Evolutionary conservation across 2,329 filamentous ascomycete species (phyloP).

Genomic region (Fusarium illudens): DNA sequence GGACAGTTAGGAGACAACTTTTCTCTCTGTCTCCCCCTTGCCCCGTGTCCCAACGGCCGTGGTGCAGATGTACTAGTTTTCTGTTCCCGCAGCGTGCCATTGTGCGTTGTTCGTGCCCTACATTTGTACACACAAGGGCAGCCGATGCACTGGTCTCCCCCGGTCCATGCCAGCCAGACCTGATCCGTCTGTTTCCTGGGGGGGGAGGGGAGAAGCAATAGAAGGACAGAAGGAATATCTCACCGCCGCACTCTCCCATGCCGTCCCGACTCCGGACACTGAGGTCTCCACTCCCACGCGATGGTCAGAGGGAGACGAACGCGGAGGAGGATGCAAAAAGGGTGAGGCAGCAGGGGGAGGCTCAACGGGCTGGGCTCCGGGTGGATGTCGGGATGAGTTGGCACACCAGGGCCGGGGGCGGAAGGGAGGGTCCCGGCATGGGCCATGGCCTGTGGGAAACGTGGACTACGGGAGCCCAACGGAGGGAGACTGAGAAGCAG

Average conservation of each 20-base stretch:
- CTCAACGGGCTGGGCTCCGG: neutral
- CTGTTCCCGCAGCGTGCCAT: neutral
- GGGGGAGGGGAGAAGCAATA: neutral
- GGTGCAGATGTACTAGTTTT: neutral
- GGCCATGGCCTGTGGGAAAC: constrained; percentile 8
- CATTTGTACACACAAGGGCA: neutral
- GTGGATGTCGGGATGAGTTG: constrained; percentile 21
- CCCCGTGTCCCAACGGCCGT: constrained; percentile 2
- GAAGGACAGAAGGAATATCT: constrained; percentile 15
- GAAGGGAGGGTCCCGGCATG: neutral
- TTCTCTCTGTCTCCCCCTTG: constrained; percentile 8
- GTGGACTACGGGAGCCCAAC: constrained; percentile 23
- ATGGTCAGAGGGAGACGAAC: constrained; percentile 24
- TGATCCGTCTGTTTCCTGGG: constrained; percentile 4
- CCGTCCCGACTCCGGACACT: neutral
- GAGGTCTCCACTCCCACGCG: constrained; percentile 22
- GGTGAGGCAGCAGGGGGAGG: neutral
- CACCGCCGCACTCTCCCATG: constrained; percentile 20
- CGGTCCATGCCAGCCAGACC: neutral
- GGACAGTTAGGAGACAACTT: constrained; percentile 6
- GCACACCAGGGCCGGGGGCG: constrained; percentile 19
- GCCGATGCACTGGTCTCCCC: constrained; percentile 5
- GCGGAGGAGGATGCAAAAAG: constrained; percentile 15
- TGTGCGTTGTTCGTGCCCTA: constrained; percentile 31
- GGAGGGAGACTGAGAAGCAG: neutral